Evolutionary conservation across 1,284 basidiomycete species (phyloP).

Genomic region (Leccinum subrobustum): DNA sequence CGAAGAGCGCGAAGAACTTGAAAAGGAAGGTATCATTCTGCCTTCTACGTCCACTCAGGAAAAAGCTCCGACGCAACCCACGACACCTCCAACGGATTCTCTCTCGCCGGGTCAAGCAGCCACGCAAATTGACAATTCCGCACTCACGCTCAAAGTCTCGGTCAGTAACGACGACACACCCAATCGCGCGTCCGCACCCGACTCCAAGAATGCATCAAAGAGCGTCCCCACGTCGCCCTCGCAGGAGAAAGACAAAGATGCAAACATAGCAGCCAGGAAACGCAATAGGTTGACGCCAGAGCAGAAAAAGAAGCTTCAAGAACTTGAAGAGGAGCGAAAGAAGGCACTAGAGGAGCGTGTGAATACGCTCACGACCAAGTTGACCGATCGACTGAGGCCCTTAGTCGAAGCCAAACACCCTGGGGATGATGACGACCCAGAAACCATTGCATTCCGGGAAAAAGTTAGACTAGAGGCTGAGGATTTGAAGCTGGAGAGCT

Average conservation of each 20-base stretch:
- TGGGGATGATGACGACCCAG: slow-evolving; percentile 82
- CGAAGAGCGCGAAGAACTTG: slow-evolving; percentile 88
- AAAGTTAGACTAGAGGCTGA: slow-evolving; percentile 87
- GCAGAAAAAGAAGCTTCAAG: slow-evolving; percentile 80
- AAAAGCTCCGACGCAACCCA: slow-evolving; percentile 22
- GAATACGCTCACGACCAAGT: slow-evolving; percentile 69
- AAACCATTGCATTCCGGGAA: slow-evolving; percentile 76
- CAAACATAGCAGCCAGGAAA: slow-evolving; percentile 36
- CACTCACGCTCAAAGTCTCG: slow-evolving; percentile 21
- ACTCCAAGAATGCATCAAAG: slow-evolving; percentile 24
- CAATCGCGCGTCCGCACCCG: slow-evolving; percentile 15
- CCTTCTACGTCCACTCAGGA: slow-evolving; percentile 21
- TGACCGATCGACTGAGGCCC: slow-evolving; percentile 81
- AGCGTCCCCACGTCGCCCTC: slow-evolving; percentile 28
- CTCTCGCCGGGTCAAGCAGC: slow-evolving; percentile 5
- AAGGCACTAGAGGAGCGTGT: slow-evolving; percentile 81
- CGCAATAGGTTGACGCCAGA: slow-evolving; percentile 74
- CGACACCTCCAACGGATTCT: slow-evolving; percentile 27
- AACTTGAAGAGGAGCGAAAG: slow-evolving; percentile 76
- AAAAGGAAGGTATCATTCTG: slow-evolving; percentile 55
- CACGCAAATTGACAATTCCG: slow-evolving; percentile 13
- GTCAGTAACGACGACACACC: slow-evolving; percentile 20
- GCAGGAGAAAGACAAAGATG: slow-evolving; percentile 35
- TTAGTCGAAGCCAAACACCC: slow-evolving; percentile 89
- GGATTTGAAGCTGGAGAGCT: slow-evolving; percentile 97